A percentile compares a stretch with the other conserved stretches of the same genome.
phyloP scores from a whole-genome alignment of 345 rosid species.

The Rhizophora mangle region DNA sequence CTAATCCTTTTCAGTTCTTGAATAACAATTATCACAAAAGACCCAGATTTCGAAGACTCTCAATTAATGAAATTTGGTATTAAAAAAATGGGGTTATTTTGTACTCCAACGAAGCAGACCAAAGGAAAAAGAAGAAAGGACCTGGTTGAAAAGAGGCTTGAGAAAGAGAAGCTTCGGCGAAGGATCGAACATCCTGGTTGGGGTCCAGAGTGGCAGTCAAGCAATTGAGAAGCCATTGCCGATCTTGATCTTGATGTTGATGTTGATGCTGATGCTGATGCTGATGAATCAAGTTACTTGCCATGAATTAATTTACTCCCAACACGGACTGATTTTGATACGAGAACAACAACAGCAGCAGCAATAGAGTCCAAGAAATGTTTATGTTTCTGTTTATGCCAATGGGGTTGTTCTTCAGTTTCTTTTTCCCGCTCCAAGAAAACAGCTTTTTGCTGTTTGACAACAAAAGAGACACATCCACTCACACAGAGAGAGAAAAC shows the following conservation, averaged over 20 bases:
- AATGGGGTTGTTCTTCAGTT: background rate
- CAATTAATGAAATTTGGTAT: too few species aligned
- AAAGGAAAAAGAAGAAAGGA: conserved; percentile 16
- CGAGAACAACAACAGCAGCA: conserved; percentile 18
- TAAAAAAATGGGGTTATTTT: too few species aligned
- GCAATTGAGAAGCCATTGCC: conserved; percentile 87
- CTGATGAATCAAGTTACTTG: too few species aligned
- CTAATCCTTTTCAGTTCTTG: too few species aligned
- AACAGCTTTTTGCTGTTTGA: background rate
- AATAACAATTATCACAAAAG: too few species aligned
- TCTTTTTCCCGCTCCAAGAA: background rate
- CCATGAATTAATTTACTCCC: conserved; percentile 13
- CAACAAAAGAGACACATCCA: background rate
- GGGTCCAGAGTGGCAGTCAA: conserved; percentile 86
- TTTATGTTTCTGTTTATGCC: too few species aligned
- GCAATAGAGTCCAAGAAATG: background rate
- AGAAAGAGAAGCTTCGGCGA: conserved; percentile 75
- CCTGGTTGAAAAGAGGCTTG: conserved; percentile 93
- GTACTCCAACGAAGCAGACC: too few species aligned
- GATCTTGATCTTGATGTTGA: conserved; percentile 50
- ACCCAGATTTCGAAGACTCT: too few species aligned
- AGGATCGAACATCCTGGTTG: conserved; percentile 73
- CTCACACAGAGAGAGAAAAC: too few species aligned
- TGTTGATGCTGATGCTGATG: too few species aligned
- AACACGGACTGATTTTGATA: conserved; percentile 13